Base-by-base conservation (phyloP, 2,329 filamentous ascomycete genomes). In the Colletotrichum salicis region DNA sequence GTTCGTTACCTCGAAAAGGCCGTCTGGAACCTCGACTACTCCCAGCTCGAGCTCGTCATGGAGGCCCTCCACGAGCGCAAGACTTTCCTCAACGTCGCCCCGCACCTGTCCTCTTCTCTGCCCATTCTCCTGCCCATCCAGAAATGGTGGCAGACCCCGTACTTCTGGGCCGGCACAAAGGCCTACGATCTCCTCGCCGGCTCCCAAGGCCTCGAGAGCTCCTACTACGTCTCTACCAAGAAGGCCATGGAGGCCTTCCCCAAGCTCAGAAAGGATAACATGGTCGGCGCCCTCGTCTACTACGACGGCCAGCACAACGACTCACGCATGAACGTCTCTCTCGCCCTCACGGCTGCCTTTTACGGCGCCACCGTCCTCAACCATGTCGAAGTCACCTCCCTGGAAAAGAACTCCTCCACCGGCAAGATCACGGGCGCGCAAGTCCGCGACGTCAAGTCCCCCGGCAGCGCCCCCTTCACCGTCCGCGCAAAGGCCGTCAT, bases 271-370 rank as follows among this genome's bases (percentile, higher is more conserved):
- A 91, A 89, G 77, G 90, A 93, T 64, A 90, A 90, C 73, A 84
- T 96, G 19, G 88, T 94, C 64, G 93, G 94, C 75, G 93, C 93
- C 41, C 84, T 96, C 77, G 93, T 96, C 48, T 96, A 96, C 86
- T 96, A 96, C 79, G 92, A 96, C 83, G 93, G 93, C 74, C 93
- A 93, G 69, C 94, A 96, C 85, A 96, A 96, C 79, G 93, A 96
- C 80, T 94, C 93, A 31, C 90, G 93, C 73, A 96, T 96, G 93
- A 96, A 96, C 80, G 91, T 95, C 57, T 94, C 93, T 11, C 87
- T 96, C 60, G 93, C 92, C 27, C 91, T 94, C 86, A 96, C 93
- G 8, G 93, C 93, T 65, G 91, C 92, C 10, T 86, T 95, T 45
- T 95, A 95, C 79, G 94, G 94, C 69, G 91, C 91, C 58, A 96